Evolutionary conservation across 2,329 filamentous ascomycete species (phyloP).

Genomic region (Fusarium solani-melongenae): DNA sequence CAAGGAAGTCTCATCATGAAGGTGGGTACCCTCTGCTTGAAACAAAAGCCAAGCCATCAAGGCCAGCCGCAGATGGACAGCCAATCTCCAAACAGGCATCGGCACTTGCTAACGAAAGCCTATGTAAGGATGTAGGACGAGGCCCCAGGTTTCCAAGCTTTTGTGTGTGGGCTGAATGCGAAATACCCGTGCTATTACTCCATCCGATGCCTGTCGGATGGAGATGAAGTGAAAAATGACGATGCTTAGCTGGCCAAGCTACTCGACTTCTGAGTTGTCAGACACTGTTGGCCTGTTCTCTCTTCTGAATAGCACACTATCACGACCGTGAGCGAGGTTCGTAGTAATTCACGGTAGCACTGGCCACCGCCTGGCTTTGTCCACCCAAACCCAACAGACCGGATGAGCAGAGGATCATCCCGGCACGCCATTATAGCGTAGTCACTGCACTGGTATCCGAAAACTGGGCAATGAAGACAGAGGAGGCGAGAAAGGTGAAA

Average conservation of each 20-base stretch:
- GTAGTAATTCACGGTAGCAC: background rate
- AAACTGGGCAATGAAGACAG: conserved; percentile 8
- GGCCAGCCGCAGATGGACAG: background rate
- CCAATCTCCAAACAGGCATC: conserved; percentile 10
- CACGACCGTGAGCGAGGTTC: background rate
- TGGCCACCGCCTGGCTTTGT: background rate
- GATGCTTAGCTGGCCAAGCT: background rate
- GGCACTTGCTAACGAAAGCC: conserved; percentile 24
- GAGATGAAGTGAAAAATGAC: background rate
- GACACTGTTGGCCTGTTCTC: background rate
- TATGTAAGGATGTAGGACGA: conserved; percentile 8
- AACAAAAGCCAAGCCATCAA: background rate
- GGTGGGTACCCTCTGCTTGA: conserved; percentile 4
- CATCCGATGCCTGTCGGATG: background rate
- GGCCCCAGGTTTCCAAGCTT: background rate
- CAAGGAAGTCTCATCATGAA: conserved; percentile 1
- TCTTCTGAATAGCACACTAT: background rate
- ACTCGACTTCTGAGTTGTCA: background rate
- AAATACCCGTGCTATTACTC: conserved; percentile 1
- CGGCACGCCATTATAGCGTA: conserved; percentile 38
- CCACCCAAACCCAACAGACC: conserved; percentile 30
- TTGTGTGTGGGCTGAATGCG: background rate
- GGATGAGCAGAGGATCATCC: conserved; percentile 37
- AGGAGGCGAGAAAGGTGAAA: background rate
- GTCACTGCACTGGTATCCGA: conserved; percentile 28